phyloP scores from a whole-genome alignment of 164 flowering plant species.

The Kingdonia uniflora region DNA sequence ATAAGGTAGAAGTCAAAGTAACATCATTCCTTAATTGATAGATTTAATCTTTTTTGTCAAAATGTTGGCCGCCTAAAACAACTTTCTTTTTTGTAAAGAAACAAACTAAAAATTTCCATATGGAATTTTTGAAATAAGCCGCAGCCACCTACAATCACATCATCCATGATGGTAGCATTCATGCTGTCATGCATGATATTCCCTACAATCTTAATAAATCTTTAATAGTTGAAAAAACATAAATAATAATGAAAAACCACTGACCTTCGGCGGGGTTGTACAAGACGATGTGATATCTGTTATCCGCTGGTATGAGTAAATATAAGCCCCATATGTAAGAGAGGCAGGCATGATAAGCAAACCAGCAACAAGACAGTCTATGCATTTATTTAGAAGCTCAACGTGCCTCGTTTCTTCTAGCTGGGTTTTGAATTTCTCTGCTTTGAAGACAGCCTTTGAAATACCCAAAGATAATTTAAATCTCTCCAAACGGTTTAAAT shows the following conservation, averaged over 20 bases:
- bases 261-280: slow-evolving; percentile 21
- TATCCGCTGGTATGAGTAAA: slow-evolving; percentile 51
- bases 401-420: slow-evolving; percentile 56
- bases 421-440: slow-evolving; percentile 65
- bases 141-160: too few relatives aligned
- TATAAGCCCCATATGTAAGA: slow-evolving; percentile 61
- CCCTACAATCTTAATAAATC: neutral
- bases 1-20: too few relatives aligned
- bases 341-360: slow-evolving; percentile 55
- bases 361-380: slow-evolving; percentile 82
- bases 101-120: too few relatives aligned
- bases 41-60: too few relatives aligned
- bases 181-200: neutral
- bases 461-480: slow-evolving; percentile 61
- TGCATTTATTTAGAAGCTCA: slow-evolving; percentile 54
- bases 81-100: too few relatives aligned
- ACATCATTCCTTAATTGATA: too few relatives aligned
- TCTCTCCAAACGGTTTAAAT: slow-evolving; percentile 56
- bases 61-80: too few relatives aligned
- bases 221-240: neutral
- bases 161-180: too few relatives aligned
- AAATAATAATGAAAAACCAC: slow-evolving; percentile 1
- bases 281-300: slow-evolving; percentile 61
- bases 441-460: slow-evolving; percentile 73
- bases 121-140: too few relatives aligned